Evolutionary conservation across 805 yeast species (phyloP).

Genomic region (Starmera caribaea): DNA sequence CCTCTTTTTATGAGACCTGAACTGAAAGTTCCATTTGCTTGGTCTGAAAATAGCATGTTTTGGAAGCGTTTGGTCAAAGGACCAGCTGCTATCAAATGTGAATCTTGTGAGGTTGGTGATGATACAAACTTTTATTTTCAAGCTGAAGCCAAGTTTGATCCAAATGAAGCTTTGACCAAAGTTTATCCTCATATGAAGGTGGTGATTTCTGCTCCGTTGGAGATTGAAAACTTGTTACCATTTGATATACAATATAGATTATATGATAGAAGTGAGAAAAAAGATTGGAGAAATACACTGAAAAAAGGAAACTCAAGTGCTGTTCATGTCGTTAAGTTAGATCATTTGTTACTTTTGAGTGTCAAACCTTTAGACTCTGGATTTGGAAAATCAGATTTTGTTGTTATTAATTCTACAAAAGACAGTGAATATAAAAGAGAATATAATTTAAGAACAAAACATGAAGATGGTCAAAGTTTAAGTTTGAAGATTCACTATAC

Average conservation of each 20-base stretch:
- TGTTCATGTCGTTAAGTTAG: conserved; percentile 71
- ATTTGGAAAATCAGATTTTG: conserved; percentile 58
- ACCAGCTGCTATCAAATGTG: conserved; percentile 53
- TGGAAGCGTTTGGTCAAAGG: conserved; percentile 55
- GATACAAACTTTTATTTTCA: conserved; percentile 55
- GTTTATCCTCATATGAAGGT: conserved; percentile 81
- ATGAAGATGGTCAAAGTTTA: conserved; percentile 59
- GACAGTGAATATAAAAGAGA: conserved; percentile 51
- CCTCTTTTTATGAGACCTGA: conserved; percentile 54
- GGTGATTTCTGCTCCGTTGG: conserved; percentile 74
- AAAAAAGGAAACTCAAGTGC: conserved; percentile 58
- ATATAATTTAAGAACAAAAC: conserved; percentile 36
- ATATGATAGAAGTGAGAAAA: conserved; percentile 61
- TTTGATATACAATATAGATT: conserved; percentile 67
- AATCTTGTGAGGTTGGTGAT: conserved; percentile 27
- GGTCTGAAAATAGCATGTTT: conserved; percentile 53
- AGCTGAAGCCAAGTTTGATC: conserved; percentile 55
- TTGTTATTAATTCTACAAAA: conserved; percentile 51
- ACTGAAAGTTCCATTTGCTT: conserved; percentile 43
- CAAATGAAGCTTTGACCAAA: conserved; percentile 58
- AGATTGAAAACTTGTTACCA: conserved; percentile 78
- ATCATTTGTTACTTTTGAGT: conserved; percentile 61
- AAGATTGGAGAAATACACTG: conserved; percentile 57
- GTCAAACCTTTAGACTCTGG: conserved; percentile 57
- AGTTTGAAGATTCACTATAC: conserved; percentile 58